These are phyloP conservation scores for Nicotiana undulata DNA, from an alignment of 257 asterid genomes.

Conservation along the genomic window DNA sequence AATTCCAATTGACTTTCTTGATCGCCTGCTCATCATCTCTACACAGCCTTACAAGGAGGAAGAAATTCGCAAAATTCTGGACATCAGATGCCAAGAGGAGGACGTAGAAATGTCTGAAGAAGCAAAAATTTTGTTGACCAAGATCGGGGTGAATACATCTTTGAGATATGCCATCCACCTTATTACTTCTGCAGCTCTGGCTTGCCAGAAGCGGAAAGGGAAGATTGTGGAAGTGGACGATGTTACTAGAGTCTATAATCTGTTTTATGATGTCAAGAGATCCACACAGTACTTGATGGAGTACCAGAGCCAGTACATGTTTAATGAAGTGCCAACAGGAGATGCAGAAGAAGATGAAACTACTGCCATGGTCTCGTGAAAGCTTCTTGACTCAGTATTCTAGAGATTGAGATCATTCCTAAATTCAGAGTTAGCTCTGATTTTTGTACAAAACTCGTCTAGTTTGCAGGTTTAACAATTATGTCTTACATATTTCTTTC, in stretches of 20 bases:
- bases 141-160: slow-evolving; percentile 82
- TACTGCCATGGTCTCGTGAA: slow-evolving; percentile 49
- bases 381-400: not conserved
- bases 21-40: slow-evolving; percentile 88
- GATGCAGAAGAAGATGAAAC: slow-evolving; percentile 50
- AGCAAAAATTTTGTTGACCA: slow-evolving; percentile 65
- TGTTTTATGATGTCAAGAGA: slow-evolving; percentile 84
- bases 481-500: not conserved
- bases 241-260: slow-evolving; percentile 68
- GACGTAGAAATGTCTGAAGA: slow-evolving; percentile 91
- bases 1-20: slow-evolving; percentile 87
- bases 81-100: slow-evolving; percentile 81
- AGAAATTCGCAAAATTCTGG: slow-evolving; percentile 73
- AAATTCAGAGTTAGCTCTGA: not conserved
- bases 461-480: not conserved
- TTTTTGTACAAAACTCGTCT: not conserved
- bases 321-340: slow-evolving; percentile 53
- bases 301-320: slow-evolving; percentile 85
- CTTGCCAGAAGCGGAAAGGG: slow-evolving; percentile 75
- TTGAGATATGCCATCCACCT: slow-evolving; percentile 81
- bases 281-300: slow-evolving; percentile 89
- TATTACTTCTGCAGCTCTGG: slow-evolving; percentile 63
- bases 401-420: not conserved
- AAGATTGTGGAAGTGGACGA: slow-evolving; percentile 87
- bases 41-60: slow-evolving; percentile 81